Evolutionary conservation across 306 rosid species (phyloP), one percentile per base, ranked within the genome.

Genomic region (Quercus aquifolioides): DNA sequence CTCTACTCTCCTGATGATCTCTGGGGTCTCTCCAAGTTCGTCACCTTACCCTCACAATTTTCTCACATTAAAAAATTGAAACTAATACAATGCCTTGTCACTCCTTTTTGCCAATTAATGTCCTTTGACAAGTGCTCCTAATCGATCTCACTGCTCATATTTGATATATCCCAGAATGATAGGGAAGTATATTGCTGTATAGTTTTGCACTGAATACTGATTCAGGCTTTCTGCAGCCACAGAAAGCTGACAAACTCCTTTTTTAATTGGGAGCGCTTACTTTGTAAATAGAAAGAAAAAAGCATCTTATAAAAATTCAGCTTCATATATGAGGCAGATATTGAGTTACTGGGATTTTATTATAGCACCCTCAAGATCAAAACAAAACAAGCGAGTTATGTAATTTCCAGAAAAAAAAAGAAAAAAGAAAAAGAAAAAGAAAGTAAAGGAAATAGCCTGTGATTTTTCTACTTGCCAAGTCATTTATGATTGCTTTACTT

Each of bases 81-180:
- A 62, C 26, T 31, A 30, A 62, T 62, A 25, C 25, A 23, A 62
- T 62, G 6, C 68, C 19, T 14, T 25, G 41, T 63, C 69, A 13
- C n/a, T 28, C 11, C 38, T 5, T 28, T 15, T 63, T 65, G 60
- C 30, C 43, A 71, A 80, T 49, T 55, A 54, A 73, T 54, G 71
- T 60, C 60, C 78, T 68, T 23, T 17, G 59, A 18, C 60, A 74
- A 63, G 43, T 69, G 17, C 43, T 74, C 49, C 81, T 63, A 11
- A 33, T 82, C 14, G 54, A 54, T 38, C 25, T 52, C 75, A 72
- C 31, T 54, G 33, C 74, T 26, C 3, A 49, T 78, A 21, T 68
- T 71, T 68, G 56, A 73, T 72, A 65, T 55, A 59, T 69, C 76
- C 76, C 46, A 11, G n/a, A 21, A 14, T 71, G 62, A 23, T 33